These are phyloP conservation scores for Penicillium crystallinum DNA, from an alignment of 495 filamentous ascomycete species.

Conservation along the genomic window DNA sequence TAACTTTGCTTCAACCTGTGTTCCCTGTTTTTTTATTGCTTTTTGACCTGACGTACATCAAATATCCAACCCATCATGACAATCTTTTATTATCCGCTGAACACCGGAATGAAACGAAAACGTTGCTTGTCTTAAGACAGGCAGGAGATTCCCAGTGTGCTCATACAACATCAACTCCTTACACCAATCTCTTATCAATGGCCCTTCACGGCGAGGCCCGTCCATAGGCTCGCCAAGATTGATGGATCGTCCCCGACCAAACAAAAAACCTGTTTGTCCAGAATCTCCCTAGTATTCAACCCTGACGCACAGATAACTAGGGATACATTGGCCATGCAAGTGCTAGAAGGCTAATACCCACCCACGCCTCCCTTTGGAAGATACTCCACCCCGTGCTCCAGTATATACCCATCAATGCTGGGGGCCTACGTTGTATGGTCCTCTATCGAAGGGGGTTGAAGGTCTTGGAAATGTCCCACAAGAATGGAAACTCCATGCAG, in stretches of 20 bases:
- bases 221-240: neutral
- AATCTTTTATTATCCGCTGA: no score
- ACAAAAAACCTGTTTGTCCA: neutral
- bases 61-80: constrained; percentile 1
- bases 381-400: neutral
- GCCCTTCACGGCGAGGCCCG: neutral
- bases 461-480: neutral
- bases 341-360: constrained; percentile 5
- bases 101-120: no score
- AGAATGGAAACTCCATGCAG: neutral
- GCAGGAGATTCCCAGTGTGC: no score
- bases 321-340: constrained; percentile 6
- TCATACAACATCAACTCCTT: no score
- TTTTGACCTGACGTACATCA: constrained; percentile 12
- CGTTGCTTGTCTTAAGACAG: no score
- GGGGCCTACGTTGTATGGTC: neutral
- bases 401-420: neutral
- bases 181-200: neutral
- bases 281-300: neutral
- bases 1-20: constrained; percentile 9
- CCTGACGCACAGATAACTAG: constrained; percentile 3
- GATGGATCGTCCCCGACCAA: constrained; percentile 1
- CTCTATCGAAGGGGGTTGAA: neutral
- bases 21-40: constrained; percentile 21
- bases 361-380: neutral